Conservation (phyloP, 1,284 basidiomycete species). For the Fistulinella cinereoalba region DNA sequence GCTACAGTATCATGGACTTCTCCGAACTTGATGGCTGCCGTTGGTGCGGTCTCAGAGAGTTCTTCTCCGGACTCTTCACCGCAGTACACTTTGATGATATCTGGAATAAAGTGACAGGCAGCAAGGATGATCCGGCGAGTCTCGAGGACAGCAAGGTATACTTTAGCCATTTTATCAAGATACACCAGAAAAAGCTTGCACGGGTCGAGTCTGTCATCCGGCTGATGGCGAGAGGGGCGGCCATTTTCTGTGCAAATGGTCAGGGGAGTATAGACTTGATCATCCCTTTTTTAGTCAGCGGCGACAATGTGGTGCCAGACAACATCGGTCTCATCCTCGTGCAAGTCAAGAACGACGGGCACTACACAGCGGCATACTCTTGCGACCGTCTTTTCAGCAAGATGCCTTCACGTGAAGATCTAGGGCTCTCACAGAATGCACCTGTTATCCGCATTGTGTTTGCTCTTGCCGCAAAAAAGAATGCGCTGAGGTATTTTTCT, state of each 20-base stretch:
- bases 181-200: conserved; percentile 9
- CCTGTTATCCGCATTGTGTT: neutral
- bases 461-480: neutral
- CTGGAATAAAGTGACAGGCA: conserved; percentile 1
- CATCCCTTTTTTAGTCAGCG: conserved; percentile 23
- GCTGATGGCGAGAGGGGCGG: conserved; percentile 25
- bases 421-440: neutral
- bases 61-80: neutral
- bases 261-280: conserved; percentile 23
- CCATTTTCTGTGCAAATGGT: too few species aligned
- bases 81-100: neutral
- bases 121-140: too few species aligned
- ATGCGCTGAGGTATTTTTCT: too few species aligned
- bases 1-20: too few species aligned
- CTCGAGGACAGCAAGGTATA: conserved; percentile 21
- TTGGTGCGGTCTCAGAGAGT: neutral
- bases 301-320: conserved; percentile 2
- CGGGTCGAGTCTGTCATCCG: neutral
- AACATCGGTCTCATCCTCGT: conserved; percentile 24
- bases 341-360: conserved; percentile 27
- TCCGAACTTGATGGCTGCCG: too few species aligned
- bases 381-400: neutral
- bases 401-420: neutral
- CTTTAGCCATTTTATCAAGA: conserved; percentile 34
- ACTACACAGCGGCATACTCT: neutral